A percentile compares a stretch with the other conserved stretches of the same genome.
Evolutionary conservation across 768 basidiomycete species (phyloP).

Genomic region (Amanita rubescens): DNA sequence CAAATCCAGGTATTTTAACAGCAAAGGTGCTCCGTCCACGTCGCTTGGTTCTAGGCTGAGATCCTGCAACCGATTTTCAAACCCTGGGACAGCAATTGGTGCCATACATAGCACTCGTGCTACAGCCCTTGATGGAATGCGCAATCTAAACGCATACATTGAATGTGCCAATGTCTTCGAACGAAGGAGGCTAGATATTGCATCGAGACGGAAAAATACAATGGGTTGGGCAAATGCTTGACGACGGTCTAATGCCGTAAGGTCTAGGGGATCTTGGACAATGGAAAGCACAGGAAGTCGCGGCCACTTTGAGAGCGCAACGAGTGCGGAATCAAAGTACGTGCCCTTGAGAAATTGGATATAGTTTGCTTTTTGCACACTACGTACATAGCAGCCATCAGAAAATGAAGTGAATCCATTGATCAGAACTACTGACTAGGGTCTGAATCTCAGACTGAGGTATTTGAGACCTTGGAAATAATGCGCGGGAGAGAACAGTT

Average conservation of each 20-base stretch:
- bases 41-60: neutral
- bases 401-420: neutral
- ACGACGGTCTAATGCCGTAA: slow-evolving; percentile 18
- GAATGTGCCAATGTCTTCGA: slow-evolving; percentile 41
- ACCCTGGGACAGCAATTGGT: slow-evolving; percentile 3
- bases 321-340: slow-evolving; percentile 74
- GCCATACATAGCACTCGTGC: slow-evolving; percentile 31
- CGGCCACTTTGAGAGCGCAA: slow-evolving; percentile 61
- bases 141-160: slow-evolving; percentile 54
- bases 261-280: slow-evolving; percentile 55
- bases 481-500: slow-evolving; percentile 30
- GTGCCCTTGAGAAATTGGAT: slow-evolving; percentile 79
- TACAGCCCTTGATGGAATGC: slow-evolving; percentile 63
- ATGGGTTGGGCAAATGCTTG: slow-evolving; percentile 75
- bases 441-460: slow-evolving; percentile 69
- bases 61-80: neutral
- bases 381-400: slow-evolving; percentile 16
- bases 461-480: slow-evolving; percentile 25
- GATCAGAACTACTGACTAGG: slow-evolving; percentile 53
- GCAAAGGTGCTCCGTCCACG: slow-evolving; percentile 29
- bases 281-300: slow-evolving; percentile 46
- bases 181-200: slow-evolving; percentile 35
- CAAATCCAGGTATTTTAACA: slow-evolving; percentile 61
- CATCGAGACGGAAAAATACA: slow-evolving; percentile 71
- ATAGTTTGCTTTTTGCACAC: slow-evolving; percentile 70